Conservation (phyloP, 306 rosid species). For the Gillenia trifoliata region DNA sequence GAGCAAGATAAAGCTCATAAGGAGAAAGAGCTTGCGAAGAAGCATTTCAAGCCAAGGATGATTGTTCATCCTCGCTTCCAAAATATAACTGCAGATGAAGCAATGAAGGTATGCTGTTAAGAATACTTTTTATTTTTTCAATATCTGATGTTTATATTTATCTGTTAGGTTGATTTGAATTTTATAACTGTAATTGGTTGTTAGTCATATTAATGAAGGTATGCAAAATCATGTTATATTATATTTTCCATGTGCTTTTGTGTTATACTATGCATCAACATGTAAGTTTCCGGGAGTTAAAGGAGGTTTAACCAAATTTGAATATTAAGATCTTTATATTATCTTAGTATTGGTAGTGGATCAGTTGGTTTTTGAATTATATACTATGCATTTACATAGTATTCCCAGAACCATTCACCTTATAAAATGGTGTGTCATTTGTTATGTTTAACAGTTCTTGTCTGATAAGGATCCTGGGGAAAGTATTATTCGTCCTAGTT, state of each 20-base stretch:
- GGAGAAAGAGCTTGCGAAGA: slow-evolving; percentile 88
- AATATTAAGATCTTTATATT: background rate
- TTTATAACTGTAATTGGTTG: too few species aligned
- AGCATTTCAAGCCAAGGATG: slow-evolving; percentile 95
- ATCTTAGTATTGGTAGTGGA: background rate
- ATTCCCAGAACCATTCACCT: background rate
- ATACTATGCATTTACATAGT: background rate
- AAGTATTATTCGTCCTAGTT: slow-evolving; percentile 92
- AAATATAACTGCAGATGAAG: slow-evolving; percentile 93
- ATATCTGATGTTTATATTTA: too few species aligned
- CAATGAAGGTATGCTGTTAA: slow-evolving; percentile 65
- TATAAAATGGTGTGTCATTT: background rate
- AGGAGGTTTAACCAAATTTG: too few species aligned
- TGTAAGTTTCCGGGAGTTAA: too few species aligned
- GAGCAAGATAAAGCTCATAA: slow-evolving; percentile 86
- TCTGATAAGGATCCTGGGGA: slow-evolving; percentile 96
- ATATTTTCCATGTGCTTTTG: too few species aligned
- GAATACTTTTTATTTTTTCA: too few species aligned
- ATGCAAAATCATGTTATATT: too few species aligned
- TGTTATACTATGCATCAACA: too few species aligned
- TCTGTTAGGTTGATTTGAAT: too few species aligned
- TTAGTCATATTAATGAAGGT: too few species aligned
- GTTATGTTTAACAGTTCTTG: slow-evolving; percentile 55
- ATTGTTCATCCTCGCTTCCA: slow-evolving; percentile 98
- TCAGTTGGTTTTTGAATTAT: background rate